Base-by-base conservation (phyloP, 306 rosid genomes). In the Phaseolus lunatus region DNA sequence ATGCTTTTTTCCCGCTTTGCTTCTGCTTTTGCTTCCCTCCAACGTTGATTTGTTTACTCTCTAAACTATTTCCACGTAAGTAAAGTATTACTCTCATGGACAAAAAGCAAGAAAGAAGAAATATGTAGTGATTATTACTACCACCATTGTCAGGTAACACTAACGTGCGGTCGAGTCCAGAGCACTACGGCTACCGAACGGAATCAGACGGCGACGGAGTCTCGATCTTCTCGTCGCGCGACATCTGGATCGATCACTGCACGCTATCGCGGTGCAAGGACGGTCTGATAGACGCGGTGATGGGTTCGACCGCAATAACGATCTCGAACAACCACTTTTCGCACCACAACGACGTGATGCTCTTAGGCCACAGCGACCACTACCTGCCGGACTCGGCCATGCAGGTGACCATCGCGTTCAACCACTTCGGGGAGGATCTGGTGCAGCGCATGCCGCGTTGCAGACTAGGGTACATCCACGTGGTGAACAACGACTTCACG, bases 361-460 rank as follows among this genome's bases (percentile, higher is more conserved):
- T 94, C 1, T 15, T 94, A 37, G 98, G 98, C 9, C 98, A 94
- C 78, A 90, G 96, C 63, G 98, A 94, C 20, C 78, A 59, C 15
- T 94, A 94, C 83, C 26, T 35, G 2, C 93, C 91, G 0, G 98
- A 94, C 77, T 67, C 89, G 0, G 93, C 88, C 2, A 94, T 94
- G 98, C 94, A 91, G 67, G 98, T 90, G 2, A 94, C 98, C 1
- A 88, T 94, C 3, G 98, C 98, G 14, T 94, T 94, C 85, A 94
- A 94, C 78, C 98, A 89, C 75, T 94, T 94, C 13, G 97, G 98
- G 0, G 89, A 92, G 31, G 39, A 84, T 4, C 87, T 94, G 3
- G 92, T 94, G 7, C 98, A 94, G 80, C 67, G 98, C 22, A 94
- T 94, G 98, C 98, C 98, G 0, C 82, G 98, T 5, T 94, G 98